Base-by-base conservation (phyloP, 23 red algal species). In the Gracilaria domingensis region DNA sequence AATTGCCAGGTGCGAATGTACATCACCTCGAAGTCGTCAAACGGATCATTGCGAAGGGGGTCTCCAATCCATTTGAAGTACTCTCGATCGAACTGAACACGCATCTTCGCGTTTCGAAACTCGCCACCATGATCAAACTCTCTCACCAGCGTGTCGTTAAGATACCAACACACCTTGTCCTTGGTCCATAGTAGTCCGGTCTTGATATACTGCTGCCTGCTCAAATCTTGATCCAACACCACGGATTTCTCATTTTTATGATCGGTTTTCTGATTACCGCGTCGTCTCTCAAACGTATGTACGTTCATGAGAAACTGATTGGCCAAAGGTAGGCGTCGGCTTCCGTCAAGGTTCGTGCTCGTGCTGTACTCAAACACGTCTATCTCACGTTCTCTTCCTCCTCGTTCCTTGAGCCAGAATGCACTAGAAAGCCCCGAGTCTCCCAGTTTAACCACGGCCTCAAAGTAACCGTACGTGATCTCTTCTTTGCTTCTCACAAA, bases 401-500 rank as follows among this genome's bases (percentile, higher is more conserved):
- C 36, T 30, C 17, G 30, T 49, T 80, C 75, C 51, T 80, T 80
- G n/a, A 80, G 75, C 75, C 75, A 80, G 39, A 80, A 80, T 29
- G 75, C 75, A 38, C 75, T 53, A 18, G 75, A 45, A 6, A 80
- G 26, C 24, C 34, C 34, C 14, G 36, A 48, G 37, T 80, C 75
- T 42, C 42, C 75, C 17, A 80, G 8, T 29, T 48, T 39, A 6
- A 33, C 36, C 51, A 29, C 75, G 24, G 47, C 50, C 47, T 80
- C 75, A 4, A 54, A 30, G 24, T 49, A 80, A 20, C 75, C 75
- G 37, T 48, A 80, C 42, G 42, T 80, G 34, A 80, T 80, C 7
- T 16, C 18, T 49, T 80, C 29, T 29, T 20, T 42, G 47, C 42
- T 80, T 42, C 75, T 18, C 12, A 80, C 12, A 51, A 80, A 80